A percentile compares a stretch with the other conserved stretches of the same genome.
phyloP scores from a whole-genome alignment of 352 stramenopile genomes.

The Globisporangium nunn region DNA sequence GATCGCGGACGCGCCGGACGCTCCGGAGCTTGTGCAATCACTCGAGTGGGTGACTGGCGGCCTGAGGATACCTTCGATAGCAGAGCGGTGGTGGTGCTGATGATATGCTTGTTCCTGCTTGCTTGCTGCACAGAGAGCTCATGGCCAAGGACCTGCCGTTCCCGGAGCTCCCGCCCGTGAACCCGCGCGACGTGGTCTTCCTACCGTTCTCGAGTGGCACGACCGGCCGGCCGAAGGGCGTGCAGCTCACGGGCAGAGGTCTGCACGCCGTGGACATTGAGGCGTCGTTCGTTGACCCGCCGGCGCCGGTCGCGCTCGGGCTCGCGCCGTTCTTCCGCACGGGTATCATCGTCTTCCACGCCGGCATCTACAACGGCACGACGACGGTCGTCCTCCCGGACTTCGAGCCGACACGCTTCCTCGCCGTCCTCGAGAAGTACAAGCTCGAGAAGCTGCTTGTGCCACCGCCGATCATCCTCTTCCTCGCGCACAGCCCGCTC shows the following conservation, averaged over 20 bases:
- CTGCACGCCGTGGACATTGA: conserved; percentile 76
- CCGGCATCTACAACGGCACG: conserved; percentile 51
- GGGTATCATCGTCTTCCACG: conserved; percentile 76
- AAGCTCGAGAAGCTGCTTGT: conserved; percentile 38
- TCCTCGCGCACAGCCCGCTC: conserved; percentile 78
- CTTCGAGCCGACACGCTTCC: conserved; percentile 86
- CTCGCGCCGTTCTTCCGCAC: conserved; percentile 94
- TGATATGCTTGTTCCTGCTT: not conserved
- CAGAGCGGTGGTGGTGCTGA: not conserved
- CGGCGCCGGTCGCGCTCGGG: conserved; percentile 62
- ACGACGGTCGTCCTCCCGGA: conserved; percentile 70
- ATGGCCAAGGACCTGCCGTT: conserved; percentile 10
- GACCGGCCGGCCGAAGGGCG: conserved; percentile 82
- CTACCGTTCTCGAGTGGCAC: conserved; percentile 93
- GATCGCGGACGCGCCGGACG: conserved; percentile 12
- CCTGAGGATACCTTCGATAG: conserved; percentile 3
- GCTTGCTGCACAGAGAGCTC: conserved; percentile 17
- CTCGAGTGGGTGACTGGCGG: conserved; percentile 19
- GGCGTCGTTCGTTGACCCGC: conserved; percentile 27
- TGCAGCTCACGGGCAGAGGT: conserved; percentile 81
- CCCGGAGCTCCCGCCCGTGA: conserved; percentile 1
- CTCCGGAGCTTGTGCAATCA: conserved; percentile 10
- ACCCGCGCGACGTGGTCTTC: conserved; percentile 13
- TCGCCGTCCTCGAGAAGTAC: conserved; percentile 70
- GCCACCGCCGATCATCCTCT: conserved; percentile 80